Percentiles rank a stretch among this genome's conserved stretches.
These are phyloP conservation scores for Coprinopsis cinerea DNA, from an alignment of 768 basidiomycete species.

Conservation along the genomic window DNA sequence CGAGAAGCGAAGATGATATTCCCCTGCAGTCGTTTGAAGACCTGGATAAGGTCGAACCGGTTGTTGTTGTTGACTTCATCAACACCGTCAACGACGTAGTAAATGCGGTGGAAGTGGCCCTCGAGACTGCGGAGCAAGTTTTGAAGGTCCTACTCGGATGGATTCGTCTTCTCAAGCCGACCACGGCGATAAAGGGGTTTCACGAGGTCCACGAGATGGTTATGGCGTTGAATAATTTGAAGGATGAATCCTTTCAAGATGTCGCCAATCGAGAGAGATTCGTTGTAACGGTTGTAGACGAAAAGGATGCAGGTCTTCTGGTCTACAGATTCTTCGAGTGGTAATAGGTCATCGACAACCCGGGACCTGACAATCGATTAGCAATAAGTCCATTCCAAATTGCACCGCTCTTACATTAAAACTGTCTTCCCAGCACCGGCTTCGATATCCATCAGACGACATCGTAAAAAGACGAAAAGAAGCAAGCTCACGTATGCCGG, in stretches of 20 bases:
- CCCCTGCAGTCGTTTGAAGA: background rate
- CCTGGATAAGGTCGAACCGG: background rate
- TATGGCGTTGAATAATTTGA: background rate
- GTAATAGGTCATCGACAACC: background rate
- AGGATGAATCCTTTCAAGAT: background rate
- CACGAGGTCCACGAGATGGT: background rate
- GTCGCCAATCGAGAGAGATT: background rate
- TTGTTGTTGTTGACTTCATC: background rate
- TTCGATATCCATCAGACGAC: background rate
- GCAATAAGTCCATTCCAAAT: too few relatives aligned
- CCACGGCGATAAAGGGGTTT: background rate
- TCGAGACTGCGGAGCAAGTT: background rate
- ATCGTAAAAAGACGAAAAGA: background rate
- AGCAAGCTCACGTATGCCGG: background rate
- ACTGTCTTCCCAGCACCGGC: constrained; percentile 7
- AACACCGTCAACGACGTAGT: constrained; percentile 1
- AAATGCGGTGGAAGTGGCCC: background rate
- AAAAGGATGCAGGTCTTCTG: background rate
- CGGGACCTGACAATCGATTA: background rate
- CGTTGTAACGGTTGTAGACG: background rate
- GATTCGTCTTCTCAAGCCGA: background rate
- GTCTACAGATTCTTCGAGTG: background rate
- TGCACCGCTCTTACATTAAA: background rate
- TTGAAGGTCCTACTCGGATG: background rate
- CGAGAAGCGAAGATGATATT: constrained; percentile 3